Evolutionary conservation across 495 filamentous ascomycete species (phyloP).

Genomic region (Cercophora samala): DNA sequence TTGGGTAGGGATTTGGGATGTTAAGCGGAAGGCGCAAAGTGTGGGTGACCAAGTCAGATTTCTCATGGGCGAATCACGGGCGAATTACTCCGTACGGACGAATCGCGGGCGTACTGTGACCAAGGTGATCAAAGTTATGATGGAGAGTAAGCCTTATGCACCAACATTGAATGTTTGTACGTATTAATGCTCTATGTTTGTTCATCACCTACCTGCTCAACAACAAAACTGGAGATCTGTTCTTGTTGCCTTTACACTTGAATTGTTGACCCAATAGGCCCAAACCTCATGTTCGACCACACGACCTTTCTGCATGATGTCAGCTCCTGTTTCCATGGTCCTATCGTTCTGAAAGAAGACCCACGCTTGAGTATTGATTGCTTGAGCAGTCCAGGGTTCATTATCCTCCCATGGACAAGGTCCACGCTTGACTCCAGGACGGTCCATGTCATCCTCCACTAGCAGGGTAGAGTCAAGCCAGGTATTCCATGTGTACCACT

Average conservation of each 20-base stretch:
- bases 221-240: too few species aligned
- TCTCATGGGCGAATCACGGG: too few species aligned
- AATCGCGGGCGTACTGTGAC: too few species aligned
- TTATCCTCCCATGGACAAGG: constrained; percentile 10
- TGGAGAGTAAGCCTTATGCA: too few species aligned
- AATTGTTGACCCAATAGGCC: constrained; percentile 58
- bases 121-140: too few species aligned
- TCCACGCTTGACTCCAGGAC: background rate
- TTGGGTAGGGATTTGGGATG: too few species aligned
- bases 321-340: constrained; percentile 21
- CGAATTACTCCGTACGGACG: too few species aligned
- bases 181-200: too few species aligned
- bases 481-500: background rate
- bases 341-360: constrained; percentile 32
- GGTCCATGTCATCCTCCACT: background rate
- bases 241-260: constrained; percentile 3
- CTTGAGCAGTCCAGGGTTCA: constrained; percentile 7
- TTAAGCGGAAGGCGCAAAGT: too few species aligned
- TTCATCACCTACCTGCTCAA: too few species aligned
- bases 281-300: constrained; percentile 64
- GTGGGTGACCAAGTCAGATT: too few species aligned
- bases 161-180: too few species aligned
- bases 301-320: constrained; percentile 32
- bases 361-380: constrained; percentile 29
- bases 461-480: background rate